A percentile compares a stretch with the other conserved stretches of the same genome.
Evolutionary conservation across 2,329 filamentous ascomycete genomes (phyloP).

Genomic region (Pseudofabraea citricarpa): DNA sequence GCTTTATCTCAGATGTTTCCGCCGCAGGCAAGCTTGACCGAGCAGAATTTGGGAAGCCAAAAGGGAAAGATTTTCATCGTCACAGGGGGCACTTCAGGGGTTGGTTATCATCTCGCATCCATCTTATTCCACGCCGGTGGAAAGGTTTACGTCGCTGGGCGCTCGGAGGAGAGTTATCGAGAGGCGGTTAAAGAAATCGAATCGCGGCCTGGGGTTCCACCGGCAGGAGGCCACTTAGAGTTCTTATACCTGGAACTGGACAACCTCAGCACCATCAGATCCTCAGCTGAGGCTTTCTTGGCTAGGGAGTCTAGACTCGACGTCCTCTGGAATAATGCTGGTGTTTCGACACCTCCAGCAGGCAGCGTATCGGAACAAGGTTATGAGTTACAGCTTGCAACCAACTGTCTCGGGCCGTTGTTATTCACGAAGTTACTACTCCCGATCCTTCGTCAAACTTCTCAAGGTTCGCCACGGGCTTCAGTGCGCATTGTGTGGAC

Average conservation of each 20-base stretch:
- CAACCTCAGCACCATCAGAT: constrained; percentile 33
- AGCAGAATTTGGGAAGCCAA: constrained; percentile 31
- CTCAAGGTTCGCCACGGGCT: background rate
- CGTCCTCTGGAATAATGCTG: constrained; percentile 34
- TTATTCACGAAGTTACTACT: constrained; percentile 30
- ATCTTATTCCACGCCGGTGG: constrained; percentile 43
- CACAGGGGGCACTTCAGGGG: constrained; percentile 25
- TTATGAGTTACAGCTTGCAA: constrained; percentile 30
- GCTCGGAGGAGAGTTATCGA: constrained; percentile 31
- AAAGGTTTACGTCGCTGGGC: constrained; percentile 43
- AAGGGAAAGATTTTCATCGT: constrained; percentile 33
- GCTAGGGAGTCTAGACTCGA: constrained; percentile 30
- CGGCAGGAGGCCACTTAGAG: constrained; percentile 24
- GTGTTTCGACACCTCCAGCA: constrained; percentile 22
- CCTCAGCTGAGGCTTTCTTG: constrained; percentile 29
- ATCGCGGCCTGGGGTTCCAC: background rate
- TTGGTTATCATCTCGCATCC: constrained; percentile 40
- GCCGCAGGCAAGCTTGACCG: constrained; percentile 33
- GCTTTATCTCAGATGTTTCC: constrained; percentile 17
- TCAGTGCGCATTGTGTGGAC: constrained; percentile 16
- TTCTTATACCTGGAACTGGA: constrained; percentile 31
- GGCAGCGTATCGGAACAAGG: constrained; percentile 24
- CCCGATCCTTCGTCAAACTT: constrained; percentile 10
- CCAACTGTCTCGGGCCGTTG: constrained; percentile 31
- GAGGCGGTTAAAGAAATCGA: constrained; percentile 25